These are phyloP conservation scores for Cladosporium colombiae DNA, from an alignment of 2,329 filamentous ascomycete species.

Conservation along the genomic window DNA sequence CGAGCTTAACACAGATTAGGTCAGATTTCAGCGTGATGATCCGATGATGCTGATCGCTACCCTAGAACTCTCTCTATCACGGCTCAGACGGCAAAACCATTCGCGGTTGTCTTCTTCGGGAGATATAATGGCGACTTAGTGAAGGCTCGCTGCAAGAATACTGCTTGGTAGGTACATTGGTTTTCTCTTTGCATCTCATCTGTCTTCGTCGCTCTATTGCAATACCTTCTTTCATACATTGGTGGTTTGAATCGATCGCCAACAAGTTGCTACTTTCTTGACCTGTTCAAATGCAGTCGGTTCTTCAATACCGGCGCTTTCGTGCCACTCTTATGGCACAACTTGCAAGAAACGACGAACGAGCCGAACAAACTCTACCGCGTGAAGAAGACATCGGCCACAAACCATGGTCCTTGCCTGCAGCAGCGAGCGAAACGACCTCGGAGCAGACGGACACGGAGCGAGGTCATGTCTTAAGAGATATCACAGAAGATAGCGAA, in stretches of 20 bases:
- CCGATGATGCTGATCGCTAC: not conserved
- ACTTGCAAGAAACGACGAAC: constrained; percentile 23
- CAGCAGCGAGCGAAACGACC: constrained; percentile 23
- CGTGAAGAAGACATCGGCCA: not conserved
- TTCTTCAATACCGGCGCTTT: constrained; percentile 32
- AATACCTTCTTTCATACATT: not conserved
- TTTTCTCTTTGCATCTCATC: not conserved
- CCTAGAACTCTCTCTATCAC: not conserved
- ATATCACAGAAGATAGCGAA: constrained; percentile 14
- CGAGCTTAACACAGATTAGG: not conserved
- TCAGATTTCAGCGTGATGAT: constrained; percentile 3
- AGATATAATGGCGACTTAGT: constrained; percentile 1
- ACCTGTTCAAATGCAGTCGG: constrained; percentile 22
- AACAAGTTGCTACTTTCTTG: not conserved
- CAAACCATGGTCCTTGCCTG: constrained; percentile 17
- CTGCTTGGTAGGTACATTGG: not conserved
- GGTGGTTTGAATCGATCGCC: not conserved
- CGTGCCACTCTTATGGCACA: constrained; percentile 28
- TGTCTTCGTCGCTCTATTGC: not conserved
- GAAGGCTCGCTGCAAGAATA: not conserved
- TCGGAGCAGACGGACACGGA: constrained; percentile 27
- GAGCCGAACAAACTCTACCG: not conserved
- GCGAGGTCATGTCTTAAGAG: constrained; percentile 5
- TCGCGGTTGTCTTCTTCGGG: not conserved
- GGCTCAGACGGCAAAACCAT: not conserved